Evolutionary conservation across 192 early-diverging fungal species (phyloP), one percentile per base, ranked within the genome.

Genomic region (Spizellomyces punctatus): DNA sequence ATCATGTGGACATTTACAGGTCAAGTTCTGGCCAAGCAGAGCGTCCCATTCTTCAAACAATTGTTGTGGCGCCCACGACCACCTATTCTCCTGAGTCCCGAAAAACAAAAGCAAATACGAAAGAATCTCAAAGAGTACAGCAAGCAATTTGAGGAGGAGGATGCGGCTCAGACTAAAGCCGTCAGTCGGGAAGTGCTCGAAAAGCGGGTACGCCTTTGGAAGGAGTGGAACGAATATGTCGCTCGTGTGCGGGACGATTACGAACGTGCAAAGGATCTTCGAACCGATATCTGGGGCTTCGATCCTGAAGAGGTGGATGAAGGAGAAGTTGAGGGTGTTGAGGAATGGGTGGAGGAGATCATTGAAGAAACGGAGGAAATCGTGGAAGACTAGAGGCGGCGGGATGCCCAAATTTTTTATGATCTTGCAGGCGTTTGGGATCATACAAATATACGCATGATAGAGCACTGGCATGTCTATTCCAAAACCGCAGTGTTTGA

Each of bases 41-140:
- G 78, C 58, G 77, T 93, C 22, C 91, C 94, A 60, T 79, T 83
- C 66, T 94, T 99, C 78, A 95, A 96, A 85, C 95, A 97, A 86
- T 74, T 98, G 52, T 71, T 94, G 71, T 99, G 96, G 95, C 92
- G 98, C 70, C 98, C 98, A 54, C 91, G 95, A 54, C 96, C 98
- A 8, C 78, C 80, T 52, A 88, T 92, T 52, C 84, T 98, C 60
- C 83, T 98, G 47, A 79, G 89, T 12, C 79, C 81, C 56, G 93
- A 90, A 45, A 81, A 92, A 82, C 91, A 91, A 85, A 94, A 92
- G 86, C 79, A 88, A 78, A 89, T 98, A 60, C 89, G 86, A 80
- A 98, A 95, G 91, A 93, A 94, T 78, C 83, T 99, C 63, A 91
- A 94, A 80, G 81, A 92, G 63, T 97, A 94, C 85, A 82, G 91